Evolutionary conservation across 225 moss, liverwort and hornwort genomes (phyloP), one percentile per base, ranked within the genome.

Genomic region (Bryum argenteum): DNA sequence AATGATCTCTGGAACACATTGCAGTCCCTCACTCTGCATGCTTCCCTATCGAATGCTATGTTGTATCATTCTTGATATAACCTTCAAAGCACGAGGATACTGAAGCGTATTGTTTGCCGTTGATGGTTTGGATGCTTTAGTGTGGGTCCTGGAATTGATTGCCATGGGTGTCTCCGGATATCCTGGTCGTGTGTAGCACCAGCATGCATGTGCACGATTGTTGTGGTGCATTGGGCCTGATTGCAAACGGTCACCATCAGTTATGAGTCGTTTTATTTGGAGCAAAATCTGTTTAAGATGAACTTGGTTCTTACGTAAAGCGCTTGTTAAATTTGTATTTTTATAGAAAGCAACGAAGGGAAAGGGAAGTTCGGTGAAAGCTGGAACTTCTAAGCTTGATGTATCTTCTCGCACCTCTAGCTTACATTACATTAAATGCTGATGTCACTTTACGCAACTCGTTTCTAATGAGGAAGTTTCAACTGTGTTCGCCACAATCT

Each of bases 121-220:
- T 67, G 53, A 40, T 17, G 10, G 28, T 70, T 16, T 9, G 45
- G 8, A 19, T 65, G 18, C 24, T 75, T 52, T 74, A 67, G 58
- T 76, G 65, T 14, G 87, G 89, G 63, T 89, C 12, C 43, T 89
- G 70, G 84, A 54, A 87, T 89, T 21, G 89, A 89, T 69, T 71
- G 55, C 21, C 55, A 78, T 76, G 87, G n/a, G 89, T 41, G 78
- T 89, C 59, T 89, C 86, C 78, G 87, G 89, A 70, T 87, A 89
- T 74, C 84, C 87, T 47, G 87, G 87, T 68, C 89, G 84, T 58
- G 51, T 63, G 41, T 66, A 55, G 33, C 61, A 70, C 20, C 43
- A 57, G 57, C 61, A 64, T 38, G 43, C 53, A 21, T 26, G 14
- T 59, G 53, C 56, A 26, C 58, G 19, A 42, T 63, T 63, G 24